Conservation (phyloP, 2,329 filamentous ascomycete species). For the Aspergillus pseudonomiae region DNA sequence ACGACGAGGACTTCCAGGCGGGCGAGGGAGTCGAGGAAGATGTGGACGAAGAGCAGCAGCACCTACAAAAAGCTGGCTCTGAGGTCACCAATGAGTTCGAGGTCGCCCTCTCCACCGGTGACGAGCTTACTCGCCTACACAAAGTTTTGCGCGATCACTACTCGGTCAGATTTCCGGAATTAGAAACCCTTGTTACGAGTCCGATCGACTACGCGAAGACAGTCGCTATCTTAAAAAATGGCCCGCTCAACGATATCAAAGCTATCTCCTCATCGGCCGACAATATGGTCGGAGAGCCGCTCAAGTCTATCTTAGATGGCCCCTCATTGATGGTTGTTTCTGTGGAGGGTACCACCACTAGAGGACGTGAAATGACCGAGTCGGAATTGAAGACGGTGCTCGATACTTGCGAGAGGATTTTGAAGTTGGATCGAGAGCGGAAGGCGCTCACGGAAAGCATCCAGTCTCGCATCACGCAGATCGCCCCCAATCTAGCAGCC, state of each 20-base stretch:
- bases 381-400: constrained; percentile 74
- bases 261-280: constrained; percentile 73
- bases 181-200: constrained; percentile 87
- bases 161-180: constrained; percentile 87
- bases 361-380: constrained; percentile 75
- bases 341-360: constrained; percentile 88
- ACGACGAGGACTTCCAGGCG: constrained; percentile 73
- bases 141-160: constrained; percentile 98
- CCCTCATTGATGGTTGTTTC: constrained; percentile 94
- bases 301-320: constrained; percentile 82
- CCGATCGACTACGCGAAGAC: constrained; percentile 95
- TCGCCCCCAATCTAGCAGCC: constrained; percentile 89
- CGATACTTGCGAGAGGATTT: constrained; percentile 81
- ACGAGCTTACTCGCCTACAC: constrained; percentile 89
- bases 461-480: constrained; percentile 93
- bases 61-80: constrained; percentile 63
- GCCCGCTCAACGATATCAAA: constrained; percentile 87
- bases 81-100: constrained; percentile 78
- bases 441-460: constrained; percentile 88
- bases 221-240: constrained; percentile 89
- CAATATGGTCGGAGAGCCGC: constrained; percentile 73
- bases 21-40: constrained; percentile 66
- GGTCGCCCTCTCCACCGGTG: constrained; percentile 90
- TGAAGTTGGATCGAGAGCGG: constrained; percentile 87
- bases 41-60: constrained; percentile 58